Evolutionary conservation across 495 filamentous ascomycete genomes (phyloP).

Genomic region (Baudoinia panamericana): DNA sequence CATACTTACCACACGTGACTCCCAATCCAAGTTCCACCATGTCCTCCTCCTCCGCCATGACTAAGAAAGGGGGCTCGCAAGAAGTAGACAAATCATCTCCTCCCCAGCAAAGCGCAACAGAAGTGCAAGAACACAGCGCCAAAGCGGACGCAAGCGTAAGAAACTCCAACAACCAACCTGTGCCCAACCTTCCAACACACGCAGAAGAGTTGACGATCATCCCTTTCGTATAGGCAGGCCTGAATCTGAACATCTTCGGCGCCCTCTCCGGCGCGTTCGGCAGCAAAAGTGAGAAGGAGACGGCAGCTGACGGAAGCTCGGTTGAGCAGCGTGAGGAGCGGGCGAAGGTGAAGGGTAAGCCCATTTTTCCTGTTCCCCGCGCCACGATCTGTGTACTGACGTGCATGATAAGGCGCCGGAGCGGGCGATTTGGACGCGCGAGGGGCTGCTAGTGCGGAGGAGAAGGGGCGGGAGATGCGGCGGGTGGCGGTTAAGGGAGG

Average conservation of each 20-base stretch:
- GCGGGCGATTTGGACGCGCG: constrained; percentile 9
- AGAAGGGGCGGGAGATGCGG: constrained; percentile 7
- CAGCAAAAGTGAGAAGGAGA: constrained; percentile 26
- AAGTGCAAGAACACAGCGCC: background rate
- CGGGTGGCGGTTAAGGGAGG: constrained; percentile 3
- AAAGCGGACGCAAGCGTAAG: background rate
- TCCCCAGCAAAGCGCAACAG: background rate
- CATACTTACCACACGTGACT: too few relatives aligned
- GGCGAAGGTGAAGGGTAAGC: constrained; percentile 6
- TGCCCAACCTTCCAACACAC: constrained; percentile 1
- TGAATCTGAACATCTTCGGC: constrained; percentile 29
- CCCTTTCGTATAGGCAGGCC: constrained; percentile 21
- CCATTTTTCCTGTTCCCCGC: background rate
- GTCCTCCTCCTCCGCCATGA: background rate
- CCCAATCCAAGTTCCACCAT: background rate
- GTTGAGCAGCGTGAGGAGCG: constrained; percentile 18
- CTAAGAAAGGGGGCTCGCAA: background rate
- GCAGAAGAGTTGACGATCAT: constrained; percentile 10
- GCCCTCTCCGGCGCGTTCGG: constrained; percentile 24
- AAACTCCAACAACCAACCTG: background rate
- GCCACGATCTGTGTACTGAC: too few relatives aligned
- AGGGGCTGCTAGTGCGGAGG: constrained; percentile 4
- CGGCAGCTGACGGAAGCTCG: constrained; percentile 22
- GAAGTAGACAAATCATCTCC: background rate
- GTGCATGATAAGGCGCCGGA: constrained; percentile 5